phyloP scores from a whole-genome alignment of 352 stramenopile species.

The Globisporangium lucens region DNA sequence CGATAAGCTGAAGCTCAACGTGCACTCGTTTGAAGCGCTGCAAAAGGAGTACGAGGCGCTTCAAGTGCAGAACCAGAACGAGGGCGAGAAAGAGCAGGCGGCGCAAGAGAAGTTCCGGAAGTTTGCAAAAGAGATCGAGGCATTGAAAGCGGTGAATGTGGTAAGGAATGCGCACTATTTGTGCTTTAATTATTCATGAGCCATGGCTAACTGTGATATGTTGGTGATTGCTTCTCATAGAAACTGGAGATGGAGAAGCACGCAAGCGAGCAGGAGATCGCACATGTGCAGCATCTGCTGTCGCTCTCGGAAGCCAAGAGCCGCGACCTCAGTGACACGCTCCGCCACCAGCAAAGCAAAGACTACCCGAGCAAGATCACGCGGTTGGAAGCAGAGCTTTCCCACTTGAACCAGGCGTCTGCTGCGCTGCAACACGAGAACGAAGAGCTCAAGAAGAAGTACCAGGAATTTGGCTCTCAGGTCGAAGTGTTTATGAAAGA shows the following conservation, averaged over 20 bases:
- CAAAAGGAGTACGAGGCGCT: slow-evolving; percentile 38
- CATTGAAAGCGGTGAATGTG: slow-evolving; percentile 26
- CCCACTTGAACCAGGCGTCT: slow-evolving; percentile 32
- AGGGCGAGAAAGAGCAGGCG: slow-evolving; percentile 22
- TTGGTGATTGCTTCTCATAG: slow-evolving; percentile 20
- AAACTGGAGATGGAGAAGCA: slow-evolving; percentile 51
- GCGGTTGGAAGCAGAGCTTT: slow-evolving; percentile 47
- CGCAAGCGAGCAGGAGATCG: slow-evolving; percentile 45
- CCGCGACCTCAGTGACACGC: slow-evolving; percentile 32
- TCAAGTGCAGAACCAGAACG: slow-evolving; percentile 27
- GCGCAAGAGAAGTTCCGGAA: slow-evolving; percentile 22
- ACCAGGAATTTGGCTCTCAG: slow-evolving; percentile 69
- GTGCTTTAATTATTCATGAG: neutral
- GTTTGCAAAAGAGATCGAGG: slow-evolving; percentile 30
- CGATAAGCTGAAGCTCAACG: slow-evolving; percentile 24
- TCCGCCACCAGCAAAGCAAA: slow-evolving; percentile 42
- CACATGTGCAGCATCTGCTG: slow-evolving; percentile 55
- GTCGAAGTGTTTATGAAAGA: slow-evolving; percentile 76
- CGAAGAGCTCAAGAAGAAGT: slow-evolving; percentile 55
- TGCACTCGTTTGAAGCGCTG: slow-evolving; percentile 34
- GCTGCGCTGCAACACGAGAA: slow-evolving; percentile 43
- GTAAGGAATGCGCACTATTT: neutral
- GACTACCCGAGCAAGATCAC: slow-evolving; percentile 49
- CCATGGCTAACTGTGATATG: neutral
- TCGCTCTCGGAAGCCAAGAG: slow-evolving; percentile 43